Base-by-base conservation (phyloP, 2,329 filamentous ascomycete species). In the Trichophyton schoenleinii region DNA sequence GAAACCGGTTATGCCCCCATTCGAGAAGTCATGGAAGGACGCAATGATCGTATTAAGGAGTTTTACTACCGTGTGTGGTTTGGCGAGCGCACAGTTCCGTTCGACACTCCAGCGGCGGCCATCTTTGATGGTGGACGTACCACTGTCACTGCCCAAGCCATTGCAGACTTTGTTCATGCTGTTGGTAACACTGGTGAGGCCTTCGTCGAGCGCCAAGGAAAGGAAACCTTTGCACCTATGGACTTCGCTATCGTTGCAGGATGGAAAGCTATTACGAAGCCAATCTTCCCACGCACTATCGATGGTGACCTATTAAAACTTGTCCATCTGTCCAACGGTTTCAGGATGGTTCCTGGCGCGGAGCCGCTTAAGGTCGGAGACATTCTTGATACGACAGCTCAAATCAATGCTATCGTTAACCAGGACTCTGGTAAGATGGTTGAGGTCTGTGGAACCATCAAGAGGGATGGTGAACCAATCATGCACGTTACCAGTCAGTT, bases 61-160 rank as follows among this genome's bases (percentile, higher is more conserved):
- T 99, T 99, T 74, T 99, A 99, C 81, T 99, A 95, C 85, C 86
- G 87, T 68, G 87, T 95, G 66, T 99, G 94, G 94, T 99, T 99
- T 69, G 94, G 91, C 48, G 83, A 91, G 63, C 91, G 96, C 70
- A 76, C 81, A 49, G 81, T 95, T 58, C 87, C 95, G 61, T 88
- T 96, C 61, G 87, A 96, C 69, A 87, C 88, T 15, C 81, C 89
- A 41, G 88, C 96, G 59, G 91, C 89, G 4, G 87, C 89, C 71
- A 86, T 85, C 67, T 99, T 99, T 71, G 89, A 94, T 67, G 94
- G 94, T 71, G 94, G 94, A 66, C 86, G 86, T 67, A 84, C 90
- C 3, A 90, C 83, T 28, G 91, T 99, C 67, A 96, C 90, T 3
- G 86, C 87, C 63, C 89, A 96, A 73, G 91, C 88, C 64, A 96